Evolutionary conservation across 441 rosid genomes (phyloP), one percentile per base, ranked within the genome.

Genomic region (Populus trichocarpa): DNA sequence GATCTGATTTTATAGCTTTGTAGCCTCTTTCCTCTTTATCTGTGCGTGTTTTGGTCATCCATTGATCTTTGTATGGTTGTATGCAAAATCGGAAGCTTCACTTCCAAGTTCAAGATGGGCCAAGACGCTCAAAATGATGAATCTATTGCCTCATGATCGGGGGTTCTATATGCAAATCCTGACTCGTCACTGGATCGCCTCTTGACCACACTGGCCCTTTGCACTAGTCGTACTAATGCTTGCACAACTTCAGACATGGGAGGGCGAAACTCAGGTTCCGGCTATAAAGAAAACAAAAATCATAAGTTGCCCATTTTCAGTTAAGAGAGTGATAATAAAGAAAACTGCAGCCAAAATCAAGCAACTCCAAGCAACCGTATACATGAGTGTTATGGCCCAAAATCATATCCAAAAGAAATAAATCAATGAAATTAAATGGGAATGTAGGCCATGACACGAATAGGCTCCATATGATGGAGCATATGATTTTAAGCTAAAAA

Each of bases 161-260:
- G 98, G 7, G 95, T 93, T 86, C 81, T 90, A 82, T 90, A 91
- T 23, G 95, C 74, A 79, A 97, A 92, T 76, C 98, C 95, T 4
- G 92, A 84, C 50, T 97, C 99, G 16, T 94, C 99, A 13, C 95
- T 93, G 2, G 98, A 89, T 42, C 89, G 89, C 88, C 99, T 83
- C 80, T 91, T 93, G 12, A 90, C 87, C 14, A 91, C 88, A 33
- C 98, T 92, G 28, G 98, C 98, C 81, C 98, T 86, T 77, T 97
- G 99, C 77, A 95, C 95, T 79, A 97, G 79, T 79, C 97, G 85
- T 81, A 97, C 98, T 82, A 94, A 72, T 69, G 94, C 94, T 86
- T 97, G 99, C 73, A 96, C 99, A 22, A 91, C 99, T 84, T 96
- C 99, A 0, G 99, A 96, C 98, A 96, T 96, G 3, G 99, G 99